A percentile compares a stretch with the other conserved stretches of the same genome.
phyloP scores from a whole-genome alignment of 768 basidiomycete genomes.

The Leucocoprinus sp. region DNA sequence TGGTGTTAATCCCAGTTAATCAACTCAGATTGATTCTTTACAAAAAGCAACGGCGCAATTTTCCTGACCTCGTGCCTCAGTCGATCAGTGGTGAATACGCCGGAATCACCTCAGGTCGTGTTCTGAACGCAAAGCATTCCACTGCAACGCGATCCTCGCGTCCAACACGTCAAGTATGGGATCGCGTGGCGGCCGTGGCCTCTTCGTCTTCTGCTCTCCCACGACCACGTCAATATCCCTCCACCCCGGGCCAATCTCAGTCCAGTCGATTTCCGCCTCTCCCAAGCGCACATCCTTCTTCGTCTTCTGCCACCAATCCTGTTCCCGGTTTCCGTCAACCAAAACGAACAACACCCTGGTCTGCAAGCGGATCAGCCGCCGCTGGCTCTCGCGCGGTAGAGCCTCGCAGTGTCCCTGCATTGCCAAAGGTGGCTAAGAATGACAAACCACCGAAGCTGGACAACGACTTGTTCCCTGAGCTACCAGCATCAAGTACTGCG shows the following conservation, averaged over 20 bases:
- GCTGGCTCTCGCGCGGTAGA: constrained; percentile 11
- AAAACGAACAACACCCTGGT: constrained; percentile 57
- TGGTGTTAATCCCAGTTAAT: neutral
- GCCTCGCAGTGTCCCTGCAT: constrained; percentile 13
- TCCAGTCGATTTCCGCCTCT: constrained; percentile 30
- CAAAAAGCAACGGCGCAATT: constrained; percentile 82
- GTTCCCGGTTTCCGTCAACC: constrained; percentile 33
- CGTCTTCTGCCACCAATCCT: constrained; percentile 12
- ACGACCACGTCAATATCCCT: constrained; percentile 4
- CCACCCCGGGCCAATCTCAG: constrained; percentile 15
- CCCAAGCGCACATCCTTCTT: constrained; percentile 14
- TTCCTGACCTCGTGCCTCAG: constrained; percentile 66
- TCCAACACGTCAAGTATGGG: constrained; percentile 64
- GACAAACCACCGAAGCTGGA: constrained; percentile 40
- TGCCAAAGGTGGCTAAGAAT: constrained; percentile 8
- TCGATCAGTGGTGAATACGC: constrained; percentile 61
- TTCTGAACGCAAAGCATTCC: constrained; percentile 75
- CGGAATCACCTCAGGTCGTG: constrained; percentile 72
- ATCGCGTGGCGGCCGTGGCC: constrained; percentile 80
- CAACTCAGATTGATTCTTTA: constrained; percentile 1
- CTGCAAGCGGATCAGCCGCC: constrained; percentile 28
- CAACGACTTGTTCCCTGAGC: constrained; percentile 56
- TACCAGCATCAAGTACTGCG: constrained; percentile 39
- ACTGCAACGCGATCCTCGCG: constrained; percentile 51
- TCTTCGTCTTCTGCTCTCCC: constrained; percentile 26